phyloP scores from a whole-genome alignment of 2,329 filamentous ascomycete genomes.

The Neofusicoccum cordaticola region DNA sequence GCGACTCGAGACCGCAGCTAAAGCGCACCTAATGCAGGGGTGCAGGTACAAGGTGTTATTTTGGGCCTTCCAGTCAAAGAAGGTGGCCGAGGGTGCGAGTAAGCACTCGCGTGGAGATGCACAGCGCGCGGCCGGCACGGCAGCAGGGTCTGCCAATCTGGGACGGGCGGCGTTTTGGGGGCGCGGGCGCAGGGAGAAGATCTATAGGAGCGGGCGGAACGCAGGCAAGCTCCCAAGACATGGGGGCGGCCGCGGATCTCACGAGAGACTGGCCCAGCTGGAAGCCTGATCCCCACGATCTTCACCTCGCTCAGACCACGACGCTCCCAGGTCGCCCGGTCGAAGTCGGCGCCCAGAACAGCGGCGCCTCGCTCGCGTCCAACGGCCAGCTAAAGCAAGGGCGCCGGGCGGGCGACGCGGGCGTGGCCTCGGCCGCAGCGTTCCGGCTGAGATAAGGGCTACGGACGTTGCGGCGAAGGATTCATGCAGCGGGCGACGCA shows the following conservation, averaged over 20 bases:
- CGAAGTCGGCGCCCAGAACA: background rate
- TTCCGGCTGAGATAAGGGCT: constrained; percentile 6
- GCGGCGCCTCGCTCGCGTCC: background rate
- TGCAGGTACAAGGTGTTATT: constrained; percentile 6
- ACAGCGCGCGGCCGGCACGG: background rate
- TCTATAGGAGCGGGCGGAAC: background rate
- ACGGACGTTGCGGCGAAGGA: constrained; percentile 10
- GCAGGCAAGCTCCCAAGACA: constrained; percentile 2
- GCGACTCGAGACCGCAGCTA: constrained; percentile 8
- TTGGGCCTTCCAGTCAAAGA: background rate
- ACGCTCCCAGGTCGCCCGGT: background rate
- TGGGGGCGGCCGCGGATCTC: constrained; percentile 3
- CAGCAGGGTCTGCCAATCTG: background rate
- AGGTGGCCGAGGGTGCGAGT: constrained; percentile 4
- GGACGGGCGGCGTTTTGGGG: constrained; percentile 6
- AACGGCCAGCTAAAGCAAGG: constrained; percentile 7
- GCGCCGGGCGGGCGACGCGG: constrained; percentile 5
- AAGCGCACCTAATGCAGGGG: constrained; percentile 11
- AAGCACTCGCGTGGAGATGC: constrained; percentile 6
- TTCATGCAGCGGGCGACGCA: constrained; percentile 9
- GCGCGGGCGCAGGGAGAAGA: background rate
- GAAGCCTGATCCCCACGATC: constrained; percentile 15
- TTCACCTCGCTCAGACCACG: background rate
- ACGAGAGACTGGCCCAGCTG: constrained; percentile 2
- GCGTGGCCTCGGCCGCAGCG: constrained; percentile 4